phyloP scores from a whole-genome alignment of 1,139 yeast species.

The Hansenula sp. region DNA sequence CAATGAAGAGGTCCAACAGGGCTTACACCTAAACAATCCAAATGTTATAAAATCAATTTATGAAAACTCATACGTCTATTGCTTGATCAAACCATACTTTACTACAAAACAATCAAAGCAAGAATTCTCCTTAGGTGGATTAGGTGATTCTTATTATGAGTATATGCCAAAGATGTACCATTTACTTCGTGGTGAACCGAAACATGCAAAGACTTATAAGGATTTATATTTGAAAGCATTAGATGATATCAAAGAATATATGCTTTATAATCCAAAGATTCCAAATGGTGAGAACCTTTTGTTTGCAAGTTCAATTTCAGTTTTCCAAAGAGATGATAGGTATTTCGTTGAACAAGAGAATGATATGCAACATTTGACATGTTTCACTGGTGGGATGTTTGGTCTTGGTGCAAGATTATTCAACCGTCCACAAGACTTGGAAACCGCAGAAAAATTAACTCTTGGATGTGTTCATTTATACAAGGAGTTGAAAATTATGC shows the following conservation, averaged over 20 bases:
- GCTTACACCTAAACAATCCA: conserved; percentile 27
- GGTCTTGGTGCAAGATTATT: conserved; percentile 63
- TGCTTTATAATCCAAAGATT: conserved; percentile 40
- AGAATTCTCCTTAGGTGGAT: conserved; percentile 46
- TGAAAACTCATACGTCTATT: conserved; percentile 24
- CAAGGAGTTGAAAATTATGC: conserved; percentile 42
- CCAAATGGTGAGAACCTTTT: conserved; percentile 27
- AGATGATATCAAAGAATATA: conserved; percentile 33
- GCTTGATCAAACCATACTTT: conserved; percentile 23
- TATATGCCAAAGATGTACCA: conserved; percentile 55
- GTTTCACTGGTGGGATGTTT: conserved; percentile 73
- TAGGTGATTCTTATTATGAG: conserved; percentile 69
- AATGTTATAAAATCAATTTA: conserved; percentile 30
- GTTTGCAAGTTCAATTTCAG: conserved; percentile 19
- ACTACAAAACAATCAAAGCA: conserved; percentile 11
- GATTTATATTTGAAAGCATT: conserved; percentile 34
- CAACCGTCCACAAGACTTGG: conserved; percentile 46
- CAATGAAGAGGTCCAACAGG: conserved; percentile 25
- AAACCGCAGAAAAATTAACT: conserved; percentile 57
- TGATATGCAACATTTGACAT: conserved; percentile 54
- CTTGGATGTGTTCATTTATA: conserved; percentile 67
- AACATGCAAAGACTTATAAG: conserved; percentile 13
- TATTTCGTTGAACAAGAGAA: conserved; percentile 20
- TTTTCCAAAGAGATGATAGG: conserved; percentile 7
- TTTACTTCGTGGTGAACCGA: conserved; percentile 43